Evolutionary conservation across 1,284 basidiomycete species (phyloP).

Genomic region (Sporisorium graminicola): DNA sequence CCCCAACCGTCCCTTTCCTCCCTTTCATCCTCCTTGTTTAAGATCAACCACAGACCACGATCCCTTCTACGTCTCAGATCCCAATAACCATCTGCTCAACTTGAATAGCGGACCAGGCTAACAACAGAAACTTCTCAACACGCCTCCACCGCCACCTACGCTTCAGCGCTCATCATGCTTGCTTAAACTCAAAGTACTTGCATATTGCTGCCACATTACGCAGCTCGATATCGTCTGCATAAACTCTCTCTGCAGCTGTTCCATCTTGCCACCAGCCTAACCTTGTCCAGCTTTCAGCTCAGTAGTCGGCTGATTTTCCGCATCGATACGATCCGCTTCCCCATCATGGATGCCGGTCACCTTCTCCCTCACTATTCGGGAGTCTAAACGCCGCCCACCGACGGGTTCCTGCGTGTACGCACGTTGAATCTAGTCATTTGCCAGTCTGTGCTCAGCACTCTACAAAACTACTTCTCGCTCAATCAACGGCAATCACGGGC

Average conservation of each 20-base stretch:
- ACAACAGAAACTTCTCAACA: background rate
- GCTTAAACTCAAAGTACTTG: constrained; percentile 15
- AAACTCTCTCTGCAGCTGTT: constrained; percentile 22
- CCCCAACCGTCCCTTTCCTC: background rate
- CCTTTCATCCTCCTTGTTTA: background rate
- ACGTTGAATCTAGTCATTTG: background rate
- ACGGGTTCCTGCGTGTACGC: constrained; percentile 8
- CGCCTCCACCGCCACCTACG: constrained; percentile 6
- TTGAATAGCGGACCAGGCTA: background rate
- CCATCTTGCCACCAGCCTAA: constrained; percentile 17
- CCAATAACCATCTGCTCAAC: background rate
- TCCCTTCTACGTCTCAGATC: background rate
- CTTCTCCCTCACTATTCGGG: constrained; percentile 21
- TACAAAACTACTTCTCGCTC: background rate
- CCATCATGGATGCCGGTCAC: constrained; percentile 49
- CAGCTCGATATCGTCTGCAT: constrained; percentile 17
- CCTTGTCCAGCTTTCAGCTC: constrained; percentile 11
- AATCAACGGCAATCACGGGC: background rate
- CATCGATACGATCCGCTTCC: constrained; percentile 25
- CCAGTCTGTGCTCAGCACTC: background rate
- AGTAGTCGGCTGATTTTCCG: constrained; percentile 3
- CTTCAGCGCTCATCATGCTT: constrained; percentile 16
- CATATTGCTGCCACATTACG: constrained; percentile 1
- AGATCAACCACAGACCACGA: background rate
- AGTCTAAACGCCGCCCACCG: constrained; percentile 29